Evolutionary conservation across 1,284 basidiomycete genomes (phyloP), one percentile per base, ranked within the genome.

Genomic region (Lentinula novae-zelandiae): DNA sequence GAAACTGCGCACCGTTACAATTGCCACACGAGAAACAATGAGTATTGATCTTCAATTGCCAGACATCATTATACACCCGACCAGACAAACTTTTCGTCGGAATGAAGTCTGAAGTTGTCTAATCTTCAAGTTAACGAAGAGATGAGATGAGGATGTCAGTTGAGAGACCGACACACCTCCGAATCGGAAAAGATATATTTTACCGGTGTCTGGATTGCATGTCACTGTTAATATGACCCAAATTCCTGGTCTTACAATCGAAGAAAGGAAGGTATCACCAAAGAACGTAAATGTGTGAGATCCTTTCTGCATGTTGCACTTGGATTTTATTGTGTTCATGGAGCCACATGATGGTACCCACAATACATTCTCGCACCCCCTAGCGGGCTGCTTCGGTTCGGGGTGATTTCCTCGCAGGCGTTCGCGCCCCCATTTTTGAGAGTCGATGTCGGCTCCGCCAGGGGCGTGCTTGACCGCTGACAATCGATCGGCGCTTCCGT

Each of bases 1-100:
- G 17, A 17, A 17, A 17, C 17, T 17, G 17, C 17, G 17, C 17
- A 17, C 17, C 17, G 17, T 17, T 17, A 17, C 17, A 17, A 17
- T 17, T 17, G 17, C 17, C 17, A 17, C 17, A 17, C 17, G 17
- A 17, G 17, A 17, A 17, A 17, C 17, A 17, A 17, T 17, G 17
- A 17, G 17, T 17, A 17, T 17, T 17, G 17, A 17, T 17, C 17
- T 17, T 1, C 17, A 65, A 39, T 22, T 61, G 51, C 64, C 64
- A 65, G 17, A 63, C 40, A 48, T 65, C 64, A 51, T 61, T 50
- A 34, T 58, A 65, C 36, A 52, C 38, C 13, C 60, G 59, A n/a
- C 39, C 52, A 10, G 44, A 40, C 42, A 57, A 6, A 15, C 46
- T 38, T 12, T 63, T 63, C 9, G 44, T 27, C 2, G 61, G 57